These are phyloP conservation scores for Fallopia convolvulus DNA, from an alignment of 148 eudicot species.

Conservation along the genomic window DNA sequence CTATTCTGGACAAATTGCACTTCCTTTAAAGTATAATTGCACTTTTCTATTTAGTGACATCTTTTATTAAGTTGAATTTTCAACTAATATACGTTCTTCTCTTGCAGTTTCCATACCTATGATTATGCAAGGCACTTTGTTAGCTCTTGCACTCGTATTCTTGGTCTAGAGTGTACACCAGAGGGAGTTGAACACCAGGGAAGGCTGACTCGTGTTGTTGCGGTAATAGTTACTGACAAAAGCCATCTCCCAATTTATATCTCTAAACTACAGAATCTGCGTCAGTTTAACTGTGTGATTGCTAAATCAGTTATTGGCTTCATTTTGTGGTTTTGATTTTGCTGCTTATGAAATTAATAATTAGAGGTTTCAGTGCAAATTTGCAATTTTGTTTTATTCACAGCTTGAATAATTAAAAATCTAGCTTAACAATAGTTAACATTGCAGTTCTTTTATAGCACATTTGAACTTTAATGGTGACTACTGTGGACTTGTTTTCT, in stretches of 20 bases:
- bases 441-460: background rate
- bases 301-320: background rate
- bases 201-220: conserved; percentile 62
- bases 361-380: background rate
- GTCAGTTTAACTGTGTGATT: background rate
- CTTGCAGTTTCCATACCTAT: conserved; percentile 67
- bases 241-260: background rate
- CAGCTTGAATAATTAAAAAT: background rate
- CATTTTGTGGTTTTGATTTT: background rate
- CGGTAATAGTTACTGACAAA: conserved; percentile 34
- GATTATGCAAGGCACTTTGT: conserved; percentile 80
- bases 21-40: background rate
- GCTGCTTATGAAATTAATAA: background rate
- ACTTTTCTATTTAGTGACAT: background rate
- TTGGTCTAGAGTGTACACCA: conserved; percentile 76
- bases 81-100: background rate
- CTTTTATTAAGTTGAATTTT: background rate
- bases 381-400: background rate
- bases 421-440: background rate
- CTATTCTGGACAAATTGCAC: background rate
- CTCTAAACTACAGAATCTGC: background rate
- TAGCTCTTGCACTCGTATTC: conserved; percentile 69
- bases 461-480: background rate
- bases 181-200: conserved; percentile 80
- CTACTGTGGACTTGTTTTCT: background rate